phyloP scores from a whole-genome alignment of 208 protist species.

The Leishmania mexicana region DNA sequence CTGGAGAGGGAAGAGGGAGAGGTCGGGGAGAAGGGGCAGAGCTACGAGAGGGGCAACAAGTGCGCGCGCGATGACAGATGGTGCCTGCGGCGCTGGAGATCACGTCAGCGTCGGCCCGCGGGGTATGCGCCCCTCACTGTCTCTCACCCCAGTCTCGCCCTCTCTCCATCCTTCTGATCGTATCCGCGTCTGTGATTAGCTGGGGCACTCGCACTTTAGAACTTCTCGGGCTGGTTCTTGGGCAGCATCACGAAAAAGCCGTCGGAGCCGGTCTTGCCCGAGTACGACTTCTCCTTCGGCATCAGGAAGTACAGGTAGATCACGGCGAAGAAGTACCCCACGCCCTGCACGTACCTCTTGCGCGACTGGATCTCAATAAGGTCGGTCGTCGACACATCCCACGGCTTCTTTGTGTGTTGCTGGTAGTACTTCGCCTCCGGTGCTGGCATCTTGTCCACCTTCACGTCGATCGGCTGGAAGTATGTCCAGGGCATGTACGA shows the following conservation, averaged over 20 bases:
- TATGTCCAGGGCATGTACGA: conserved; percentile 90
- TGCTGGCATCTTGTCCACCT: conserved; percentile 81
- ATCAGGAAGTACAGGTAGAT: conserved; percentile 90
- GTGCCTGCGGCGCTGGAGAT: neutral
- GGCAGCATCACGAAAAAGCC: conserved; percentile 86
- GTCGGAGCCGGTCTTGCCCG: conserved; percentile 81
- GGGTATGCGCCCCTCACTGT: neutral
- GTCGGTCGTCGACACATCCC: conserved; percentile 89
- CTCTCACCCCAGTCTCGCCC: neutral
- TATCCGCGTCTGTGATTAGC: neutral
- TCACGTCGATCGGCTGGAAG: conserved; percentile 90
- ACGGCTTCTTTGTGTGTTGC: conserved; percentile 84
- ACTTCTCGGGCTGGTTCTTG: conserved; percentile 87
- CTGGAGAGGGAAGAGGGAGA: neutral
- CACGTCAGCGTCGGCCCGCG: neutral
- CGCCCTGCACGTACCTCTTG: conserved; percentile 86
- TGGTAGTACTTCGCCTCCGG: conserved; percentile 92
- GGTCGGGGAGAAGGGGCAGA: neutral
- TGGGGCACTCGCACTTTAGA: conserved; percentile 37
- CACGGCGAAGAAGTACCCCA: conserved; percentile 65
- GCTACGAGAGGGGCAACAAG: neutral
- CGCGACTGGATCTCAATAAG: conserved; percentile 89
- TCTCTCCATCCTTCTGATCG: neutral
- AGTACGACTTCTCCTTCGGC: conserved; percentile 93
- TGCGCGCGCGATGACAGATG: neutral